Evolutionary conservation across 2,329 filamentous ascomycete species (phyloP), one percentile per base, ranked within the genome.

Genomic region (Ascochyta clinopodiicola): DNA sequence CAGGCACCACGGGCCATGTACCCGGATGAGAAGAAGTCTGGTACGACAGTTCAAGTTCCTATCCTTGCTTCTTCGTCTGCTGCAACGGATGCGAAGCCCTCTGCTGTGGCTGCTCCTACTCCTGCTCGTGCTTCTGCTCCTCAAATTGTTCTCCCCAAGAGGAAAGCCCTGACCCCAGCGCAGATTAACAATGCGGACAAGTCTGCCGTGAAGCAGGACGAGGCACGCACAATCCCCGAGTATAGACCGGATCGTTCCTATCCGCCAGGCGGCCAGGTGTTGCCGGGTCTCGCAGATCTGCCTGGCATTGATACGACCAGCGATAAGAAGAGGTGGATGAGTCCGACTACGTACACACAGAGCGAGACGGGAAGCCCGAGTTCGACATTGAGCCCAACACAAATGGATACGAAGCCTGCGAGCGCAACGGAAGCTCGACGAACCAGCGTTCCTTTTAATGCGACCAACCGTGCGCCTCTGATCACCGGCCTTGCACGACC

Each of bases 81-180:
- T 52, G 45, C 50, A 43, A 51, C 56, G 45, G 55, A 48, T 34
- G 55, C 48, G 48, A 58, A 51, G 48, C 49, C 44, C 46, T 37
- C 56, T 44, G 42, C 54, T 62, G 62, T 67, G 67, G 67, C 74
- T 69, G 52, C 52, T 56, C 31, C 39, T 65, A 62, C 68, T 68
- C 67, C 74, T 69, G 29, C 67, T 67, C 64, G 73, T 68, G 44
- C 51, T 49, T 24, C 39, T 66, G 63, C 68, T 68, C 67, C 74
- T 69, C 67, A 68, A 64, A 66, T 77, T 54, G 64, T 73, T 60
- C 68, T 79, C 55, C 76, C 77, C 29, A 79, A 79, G 59, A 74
- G 77, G 60, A 79, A 78, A 72, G 72, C 76, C 66, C 70, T 80
- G 74, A 77, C 75, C 60, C 61, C 70, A 63, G 74, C 72, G 69